Percentiles rank a stretch among this genome's conserved stretches.
Conservation (phyloP, 345 rosid species). For the Moricandia arvensis region DNA sequence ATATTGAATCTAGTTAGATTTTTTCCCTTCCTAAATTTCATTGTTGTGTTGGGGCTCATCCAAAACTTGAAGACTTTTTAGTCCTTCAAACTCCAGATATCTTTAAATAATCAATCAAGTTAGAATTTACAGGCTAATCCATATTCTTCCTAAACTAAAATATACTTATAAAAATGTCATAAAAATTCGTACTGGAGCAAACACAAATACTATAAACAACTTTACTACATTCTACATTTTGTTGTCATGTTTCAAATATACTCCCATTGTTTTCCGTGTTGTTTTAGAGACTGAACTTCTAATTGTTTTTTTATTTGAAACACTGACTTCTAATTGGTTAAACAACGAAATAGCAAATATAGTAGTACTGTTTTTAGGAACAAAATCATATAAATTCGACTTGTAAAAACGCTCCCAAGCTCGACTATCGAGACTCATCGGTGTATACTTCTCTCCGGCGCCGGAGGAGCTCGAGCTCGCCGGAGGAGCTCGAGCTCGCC, state of each 20-base stretch:
- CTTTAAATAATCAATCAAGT: too few species aligned
- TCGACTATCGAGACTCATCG: too few species aligned
- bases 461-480: too few species aligned
- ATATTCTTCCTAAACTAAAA: neutral
- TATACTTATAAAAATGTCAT: neutral
- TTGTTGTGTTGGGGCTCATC: neutral
- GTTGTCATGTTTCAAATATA: neutral
- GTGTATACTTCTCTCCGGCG: too few species aligned
- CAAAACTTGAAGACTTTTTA: neutral
- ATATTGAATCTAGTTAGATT: neutral
- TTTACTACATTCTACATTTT: conserved; percentile 3
- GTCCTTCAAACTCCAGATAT: neutral
- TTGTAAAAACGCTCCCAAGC: too few species aligned
- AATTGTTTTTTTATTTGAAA: too few species aligned
- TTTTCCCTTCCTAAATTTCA: neutral
- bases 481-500: too few species aligned
- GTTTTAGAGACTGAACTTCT: neutral
- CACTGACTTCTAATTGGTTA: conserved; percentile 14
- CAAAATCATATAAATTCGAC: too few species aligned
- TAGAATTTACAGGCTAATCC: too few species aligned
- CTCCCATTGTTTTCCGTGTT: neutral
- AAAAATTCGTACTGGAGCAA: neutral
- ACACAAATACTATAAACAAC: neutral
- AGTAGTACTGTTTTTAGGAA: too few species aligned
- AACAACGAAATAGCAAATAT: neutral